A percentile compares a stretch with the other conserved stretches of the same genome.
These are phyloP conservation scores for Hanseniaspora vineae DNA, from an alignment of 805 yeast species.

Conservation along the genomic window DNA sequence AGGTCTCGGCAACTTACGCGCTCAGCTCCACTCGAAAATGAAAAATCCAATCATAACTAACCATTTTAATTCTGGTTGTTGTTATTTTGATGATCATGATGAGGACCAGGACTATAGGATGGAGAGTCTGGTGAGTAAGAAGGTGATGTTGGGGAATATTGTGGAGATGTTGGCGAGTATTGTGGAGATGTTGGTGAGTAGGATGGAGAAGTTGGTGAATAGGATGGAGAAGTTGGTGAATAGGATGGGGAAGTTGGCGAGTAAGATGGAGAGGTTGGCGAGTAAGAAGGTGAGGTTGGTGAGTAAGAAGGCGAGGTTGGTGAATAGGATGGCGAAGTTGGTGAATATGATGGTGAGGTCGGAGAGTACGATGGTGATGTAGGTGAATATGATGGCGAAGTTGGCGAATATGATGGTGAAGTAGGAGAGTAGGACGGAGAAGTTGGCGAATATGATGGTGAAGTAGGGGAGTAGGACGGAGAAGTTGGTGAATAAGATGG, in stretches of 20 bases:
- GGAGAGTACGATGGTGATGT: conserved; percentile 64
- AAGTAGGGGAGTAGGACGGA: conserved; percentile 31
- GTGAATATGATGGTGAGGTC: conserved; percentile 58
- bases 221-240: conserved; percentile 68
- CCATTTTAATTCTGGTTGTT: too few species aligned
- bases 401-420: conserved; percentile 40
- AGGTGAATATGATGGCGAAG: conserved; percentile 53
- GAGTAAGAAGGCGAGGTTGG: conserved; percentile 44
- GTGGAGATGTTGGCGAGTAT: conserved; percentile 43
- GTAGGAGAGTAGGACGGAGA: conserved; percentile 48
- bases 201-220: conserved; percentile 64
- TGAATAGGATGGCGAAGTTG: conserved; percentile 58
- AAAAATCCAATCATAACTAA: too few species aligned
- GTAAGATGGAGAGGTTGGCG: conserved; percentile 70
- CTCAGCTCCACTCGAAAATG: too few species aligned
- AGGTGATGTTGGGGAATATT: conserved; percentile 35
- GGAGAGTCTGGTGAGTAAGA: conserved; percentile 6
- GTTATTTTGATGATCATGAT: background rate
- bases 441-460: conserved; percentile 29
- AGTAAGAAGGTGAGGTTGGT: conserved; percentile 59
- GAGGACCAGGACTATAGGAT: conserved; percentile 55
- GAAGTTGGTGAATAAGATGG: conserved; percentile 39
- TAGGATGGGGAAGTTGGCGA: conserved; percentile 61
- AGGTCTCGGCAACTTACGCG: too few species aligned
- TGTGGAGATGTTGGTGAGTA: conserved; percentile 55